Percentiles rank a stretch among this genome's conserved stretches.
Evolutionary conservation across 2,329 filamentous ascomycete species (phyloP).

Genomic region (Aspergillus sp.): DNA sequence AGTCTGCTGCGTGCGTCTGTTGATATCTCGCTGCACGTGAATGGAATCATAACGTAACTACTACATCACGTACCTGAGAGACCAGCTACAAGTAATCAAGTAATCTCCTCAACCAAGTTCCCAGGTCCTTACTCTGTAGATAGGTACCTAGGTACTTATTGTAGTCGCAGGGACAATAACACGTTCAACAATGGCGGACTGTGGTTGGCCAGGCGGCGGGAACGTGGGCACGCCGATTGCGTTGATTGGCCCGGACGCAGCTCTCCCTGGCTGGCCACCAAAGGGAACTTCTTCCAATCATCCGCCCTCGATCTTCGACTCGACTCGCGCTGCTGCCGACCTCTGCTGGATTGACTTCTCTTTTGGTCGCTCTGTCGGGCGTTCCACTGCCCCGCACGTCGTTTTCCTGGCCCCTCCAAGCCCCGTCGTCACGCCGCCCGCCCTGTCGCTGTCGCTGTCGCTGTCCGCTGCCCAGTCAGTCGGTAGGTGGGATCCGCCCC

Average conservation of each 20-base stretch:
- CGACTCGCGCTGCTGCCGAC: neutral
- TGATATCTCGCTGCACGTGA: too few species aligned
- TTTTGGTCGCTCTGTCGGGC: neutral
- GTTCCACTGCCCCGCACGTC: neutral
- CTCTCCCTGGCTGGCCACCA: constrained; percentile 16
- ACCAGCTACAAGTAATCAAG: too few species aligned
- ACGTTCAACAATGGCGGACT: neutral
- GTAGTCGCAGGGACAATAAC: too few species aligned
- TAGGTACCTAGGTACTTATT: too few species aligned
- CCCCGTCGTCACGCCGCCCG: neutral
- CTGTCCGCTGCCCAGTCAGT: neutral
- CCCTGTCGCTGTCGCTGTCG: neutral
- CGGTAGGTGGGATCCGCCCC: neutral
- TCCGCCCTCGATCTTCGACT: neutral
- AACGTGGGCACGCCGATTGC: constrained; percentile 17
- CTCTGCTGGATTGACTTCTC: neutral
- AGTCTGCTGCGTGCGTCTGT: too few species aligned
- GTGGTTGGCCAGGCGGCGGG: constrained; percentile 1
- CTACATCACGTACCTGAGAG: too few species aligned
- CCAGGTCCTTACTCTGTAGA: too few species aligned
- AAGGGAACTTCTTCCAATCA: neutral
- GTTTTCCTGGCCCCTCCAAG: neutral
- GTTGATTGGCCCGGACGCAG: constrained; percentile 18
- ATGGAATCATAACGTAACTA: too few species aligned
- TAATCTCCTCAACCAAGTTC: too few species aligned